phyloP scores from a whole-genome alignment of 2,329 filamentous ascomycete genomes.

The Graphilbum ipis-grandicollis region DNA sequence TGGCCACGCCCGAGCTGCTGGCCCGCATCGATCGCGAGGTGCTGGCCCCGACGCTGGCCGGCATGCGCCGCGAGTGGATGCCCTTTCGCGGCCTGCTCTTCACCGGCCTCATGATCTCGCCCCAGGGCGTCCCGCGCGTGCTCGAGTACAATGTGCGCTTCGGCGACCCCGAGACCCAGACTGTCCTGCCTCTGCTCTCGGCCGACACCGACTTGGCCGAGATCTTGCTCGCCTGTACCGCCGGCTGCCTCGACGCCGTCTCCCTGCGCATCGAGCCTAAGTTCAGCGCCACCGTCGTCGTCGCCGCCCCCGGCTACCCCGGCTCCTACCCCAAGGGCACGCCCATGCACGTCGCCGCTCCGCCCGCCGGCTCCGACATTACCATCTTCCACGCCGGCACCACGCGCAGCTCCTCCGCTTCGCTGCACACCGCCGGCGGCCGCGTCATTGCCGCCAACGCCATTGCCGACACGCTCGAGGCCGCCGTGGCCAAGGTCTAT shows the following conservation, averaged over 20 bases:
- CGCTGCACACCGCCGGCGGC: conserved; percentile 65
- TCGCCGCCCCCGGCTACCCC: conserved; percentile 83
- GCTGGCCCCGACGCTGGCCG: conserved; percentile 76
- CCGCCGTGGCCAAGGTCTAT: conserved; percentile 80
- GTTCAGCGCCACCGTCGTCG: conserved; percentile 83
- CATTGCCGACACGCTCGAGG: conserved; percentile 51
- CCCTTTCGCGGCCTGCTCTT: conserved; percentile 63
- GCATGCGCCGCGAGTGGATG: conserved; percentile 66
- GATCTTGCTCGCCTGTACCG: conserved; percentile 72
- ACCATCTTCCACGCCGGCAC: conserved; percentile 93
- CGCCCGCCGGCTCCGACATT: conserved; percentile 30
- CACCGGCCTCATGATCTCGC: conserved; percentile 87
- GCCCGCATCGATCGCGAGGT: conserved; percentile 64
- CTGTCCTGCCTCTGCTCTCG: conserved; percentile 60
- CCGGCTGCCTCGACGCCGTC: conserved; percentile 55
- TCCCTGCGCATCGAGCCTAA: conserved; percentile 48
- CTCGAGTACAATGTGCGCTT: conserved; percentile 91
- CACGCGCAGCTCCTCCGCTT: conserved; percentile 34
- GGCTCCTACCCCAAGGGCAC: conserved; percentile 69
- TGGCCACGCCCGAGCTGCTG: conserved; percentile 58
- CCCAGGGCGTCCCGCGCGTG: conserved; percentile 53
- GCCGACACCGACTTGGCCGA: conserved; percentile 70
- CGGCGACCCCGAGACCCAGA: conserved; percentile 84
- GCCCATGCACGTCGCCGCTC: conserved; percentile 30
- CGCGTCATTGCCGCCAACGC: conserved; percentile 89